A percentile compares a stretch with the other conserved stretches of the same genome.
Evolutionary conservation across 805 yeast species (phyloP).

Genomic region (Lipomyces oligophaga): DNA sequence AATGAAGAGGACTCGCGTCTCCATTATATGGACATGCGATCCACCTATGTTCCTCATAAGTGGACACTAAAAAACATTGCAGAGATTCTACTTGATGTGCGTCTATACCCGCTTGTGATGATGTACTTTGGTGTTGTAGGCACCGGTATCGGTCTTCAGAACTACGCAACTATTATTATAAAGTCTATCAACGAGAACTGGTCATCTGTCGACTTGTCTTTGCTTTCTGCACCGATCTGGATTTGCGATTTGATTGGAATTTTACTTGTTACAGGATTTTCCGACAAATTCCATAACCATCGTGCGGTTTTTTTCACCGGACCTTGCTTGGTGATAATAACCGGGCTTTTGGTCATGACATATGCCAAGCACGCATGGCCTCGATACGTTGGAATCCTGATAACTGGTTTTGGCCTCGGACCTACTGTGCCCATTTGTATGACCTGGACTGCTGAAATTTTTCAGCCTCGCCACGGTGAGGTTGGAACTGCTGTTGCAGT

Average conservation of each 20-base stretch:
- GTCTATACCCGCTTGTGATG: slow-evolving; percentile 75
- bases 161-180: slow-evolving; percentile 77
- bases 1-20: slow-evolving; percentile 49
- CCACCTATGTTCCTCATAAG: slow-evolving; percentile 29
- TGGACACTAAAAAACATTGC: slow-evolving; percentile 64
- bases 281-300: slow-evolving; percentile 59
- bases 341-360: slow-evolving; percentile 72
- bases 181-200: slow-evolving; percentile 58
- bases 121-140: slow-evolving; percentile 95
- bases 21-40: slow-evolving; percentile 42
- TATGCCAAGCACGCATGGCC: slow-evolving; percentile 72
- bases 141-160: slow-evolving; percentile 82
- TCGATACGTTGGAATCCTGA: slow-evolving; percentile 72
- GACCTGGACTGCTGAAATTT: slow-evolving; percentile 34
- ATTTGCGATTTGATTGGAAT: slow-evolving; percentile 76
- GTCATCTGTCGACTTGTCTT: slow-evolving; percentile 63
- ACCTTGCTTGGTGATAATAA: slow-evolving; percentile 63
- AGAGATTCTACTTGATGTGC: slow-evolving; percentile 53
- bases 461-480: slow-evolving; percentile 61
- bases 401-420: slow-evolving; percentile 84
- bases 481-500: slow-evolving; percentile 80
- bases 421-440: slow-evolving; percentile 83
- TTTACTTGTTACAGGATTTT: slow-evolving; percentile 69
- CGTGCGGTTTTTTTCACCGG: slow-evolving; percentile 61
- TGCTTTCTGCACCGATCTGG: slow-evolving; percentile 88